Evolutionary conservation across 768 basidiomycete genomes (phyloP).

Genomic region (Tephrocybe sp.): DNA sequence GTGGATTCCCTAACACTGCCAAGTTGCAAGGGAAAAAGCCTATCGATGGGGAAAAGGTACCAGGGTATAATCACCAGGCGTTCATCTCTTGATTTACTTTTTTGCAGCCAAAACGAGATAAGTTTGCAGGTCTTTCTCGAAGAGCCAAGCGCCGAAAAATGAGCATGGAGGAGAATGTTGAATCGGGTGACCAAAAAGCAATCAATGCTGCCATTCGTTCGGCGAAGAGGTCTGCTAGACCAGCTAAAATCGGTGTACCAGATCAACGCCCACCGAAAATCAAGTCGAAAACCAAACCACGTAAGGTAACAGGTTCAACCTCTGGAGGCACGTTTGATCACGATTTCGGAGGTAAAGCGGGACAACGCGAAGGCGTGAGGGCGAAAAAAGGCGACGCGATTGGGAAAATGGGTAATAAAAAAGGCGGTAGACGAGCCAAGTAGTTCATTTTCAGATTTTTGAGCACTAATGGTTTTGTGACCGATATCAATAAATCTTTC

Average conservation of each 20-base stretch:
- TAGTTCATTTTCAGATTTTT: neutral
- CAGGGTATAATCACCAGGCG: slow-evolving; percentile 5
- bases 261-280: slow-evolving; percentile 28
- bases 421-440: slow-evolving; percentile 37
- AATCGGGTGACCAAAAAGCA: slow-evolving; percentile 48
- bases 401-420: slow-evolving; percentile 56
- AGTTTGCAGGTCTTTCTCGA: slow-evolving; percentile 81
- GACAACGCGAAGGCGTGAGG: slow-evolving; percentile 54
- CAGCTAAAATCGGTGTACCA: slow-evolving; percentile 69
- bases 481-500: no score
- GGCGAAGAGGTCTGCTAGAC: slow-evolving; percentile 77
- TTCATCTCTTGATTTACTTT: slow-evolving; percentile 4
- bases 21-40: slow-evolving; percentile 39
- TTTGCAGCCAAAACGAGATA: slow-evolving; percentile 69
- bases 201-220: slow-evolving; percentile 78
- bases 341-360: slow-evolving; percentile 50
- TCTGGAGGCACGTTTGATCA: slow-evolving; percentile 49
- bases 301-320: slow-evolving; percentile 32
- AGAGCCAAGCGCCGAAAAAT: slow-evolving; percentile 85
- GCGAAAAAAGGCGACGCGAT: slow-evolving; percentile 61
- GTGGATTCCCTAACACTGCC: slow-evolving; percentile 37
- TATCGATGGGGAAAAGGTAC: slow-evolving; percentile 40
- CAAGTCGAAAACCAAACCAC: slow-evolving; percentile 33
- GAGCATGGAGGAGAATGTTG: slow-evolving; percentile 77
- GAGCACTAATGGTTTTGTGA: neutral